Evolutionary conservation across 192 early-diverging fungal genomes (phyloP).

Genomic region (Ambispora gerdemannii): DNA sequence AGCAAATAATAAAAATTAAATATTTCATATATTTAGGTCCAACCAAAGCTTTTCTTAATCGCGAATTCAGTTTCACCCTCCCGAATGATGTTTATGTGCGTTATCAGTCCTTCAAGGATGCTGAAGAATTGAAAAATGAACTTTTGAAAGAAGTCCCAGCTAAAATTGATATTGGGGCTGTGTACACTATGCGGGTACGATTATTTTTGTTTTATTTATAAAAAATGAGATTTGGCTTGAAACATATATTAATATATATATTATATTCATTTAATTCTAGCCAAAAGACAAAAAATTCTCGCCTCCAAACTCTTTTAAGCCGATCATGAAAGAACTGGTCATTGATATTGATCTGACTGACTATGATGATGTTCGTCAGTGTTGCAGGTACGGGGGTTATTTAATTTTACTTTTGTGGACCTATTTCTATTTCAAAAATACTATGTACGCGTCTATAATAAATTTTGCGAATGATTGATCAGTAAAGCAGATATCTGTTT

Average conservation of each 20-base stretch:
- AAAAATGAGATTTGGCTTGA: background rate
- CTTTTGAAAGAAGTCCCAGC: constrained; percentile 72
- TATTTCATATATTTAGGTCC: constrained; percentile 41
- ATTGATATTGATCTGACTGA: constrained; percentile 99
- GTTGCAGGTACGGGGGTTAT: constrained; percentile 62
- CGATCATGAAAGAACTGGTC: constrained; percentile 85
- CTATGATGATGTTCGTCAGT: constrained; percentile 95
- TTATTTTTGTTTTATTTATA: too few relatives aligned
- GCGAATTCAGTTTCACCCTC: constrained; percentile 92
- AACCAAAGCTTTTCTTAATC: constrained; percentile 73
- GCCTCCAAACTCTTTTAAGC: constrained; percentile 65
- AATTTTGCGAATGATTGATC: too few relatives aligned
- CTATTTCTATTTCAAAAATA: background rate
- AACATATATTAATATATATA: background rate
- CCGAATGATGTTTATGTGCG: constrained; percentile 80
- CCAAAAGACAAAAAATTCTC: constrained; percentile 84
- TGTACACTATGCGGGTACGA: constrained; percentile 75
- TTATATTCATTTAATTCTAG: constrained; percentile 34
- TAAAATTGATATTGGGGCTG: constrained; percentile 97
- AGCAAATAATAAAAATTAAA: background rate
- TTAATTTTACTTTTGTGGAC: background rate
- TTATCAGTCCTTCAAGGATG: constrained; percentile 77
- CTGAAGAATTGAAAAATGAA: constrained; percentile 71
- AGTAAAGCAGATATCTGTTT: constrained; percentile 80
- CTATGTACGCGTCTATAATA: background rate